Evolutionary conservation across 1,139 yeast genomes (phyloP), one percentile per base, ranked within the genome.

Genomic region (Scheffersomyces insectosa): DNA sequence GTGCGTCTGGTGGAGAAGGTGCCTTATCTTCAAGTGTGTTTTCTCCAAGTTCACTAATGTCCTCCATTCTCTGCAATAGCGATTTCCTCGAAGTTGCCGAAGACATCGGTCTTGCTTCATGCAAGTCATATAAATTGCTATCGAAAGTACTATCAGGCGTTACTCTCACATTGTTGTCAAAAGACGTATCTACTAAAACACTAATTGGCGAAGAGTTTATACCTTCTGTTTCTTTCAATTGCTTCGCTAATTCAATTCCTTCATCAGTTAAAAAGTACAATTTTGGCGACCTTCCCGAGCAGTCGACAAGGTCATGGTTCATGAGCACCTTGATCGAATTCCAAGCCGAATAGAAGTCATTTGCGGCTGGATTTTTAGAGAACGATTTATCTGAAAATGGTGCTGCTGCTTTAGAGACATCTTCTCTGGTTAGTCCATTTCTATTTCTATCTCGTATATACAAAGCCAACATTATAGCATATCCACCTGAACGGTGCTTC

Each of bases 311-410:
- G 14, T 79, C 89, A 44, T 86, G 79, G 34, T 75, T 80, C 16
- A 80, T 59, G 42, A 93, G 66, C 0, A 83, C 81, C 48, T 84
- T 85, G 36, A 85, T 69, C 10, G 90, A 75, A 34, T 70, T 73
- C 97, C 97, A 91, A 0, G 96, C 91, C 5, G 93, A 80, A 60
- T 88, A 81, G 55, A 75, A 81, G 44, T 81, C 85, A 28, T 75
- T 75, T 2, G 85, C 73, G 0, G 82, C 68, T 2, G 88, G 82
- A 52, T 85, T 85, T 0, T 81, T 57, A 0, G 77, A 72, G 63
- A 90, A 87, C 23, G 95, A 79, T 9, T 77, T 61, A 47, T 85
- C 86, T 47, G 90, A 81, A 56, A 73, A 85, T 3, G 77, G 77
- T 4, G 82, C 66, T 0, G 91, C 96, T 25, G 63, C 59, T 16